Evolutionary conservation across 257 asterid species (phyloP), one percentile per base, ranked within the genome.

Genomic region (Solanum rostratum): DNA sequence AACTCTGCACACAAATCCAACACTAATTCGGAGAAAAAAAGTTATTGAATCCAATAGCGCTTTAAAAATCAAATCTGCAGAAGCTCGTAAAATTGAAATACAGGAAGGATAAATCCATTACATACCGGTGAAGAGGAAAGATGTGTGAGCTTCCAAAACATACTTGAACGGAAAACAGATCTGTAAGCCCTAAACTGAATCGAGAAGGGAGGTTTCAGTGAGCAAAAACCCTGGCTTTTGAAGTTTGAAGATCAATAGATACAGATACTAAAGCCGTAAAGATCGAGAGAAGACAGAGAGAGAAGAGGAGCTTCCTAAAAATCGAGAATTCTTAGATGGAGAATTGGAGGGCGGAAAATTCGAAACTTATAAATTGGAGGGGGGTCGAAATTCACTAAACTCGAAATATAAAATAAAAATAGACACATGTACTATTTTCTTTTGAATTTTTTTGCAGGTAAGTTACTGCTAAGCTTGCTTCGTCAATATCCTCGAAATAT

Each of bases 141-240:
- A 84, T 98, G 79, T 43, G 98, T 87, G 84, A 97, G 95, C 93
- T 97, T 95, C 99, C 99, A 97, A 85, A 97, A 97, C 99, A 97
- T 97, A 10, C 39, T 84, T 88, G 82, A 50, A 78, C 39, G 63
- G 5, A 82, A 86, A 80, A 78, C 37, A 91, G 97, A 94, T 93
- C 96, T 89, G 93, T 54, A 85, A 90, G 88, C 87, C 91, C 91
- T 84, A 84, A 88, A 89, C 29, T 78, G 82, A 78, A 78, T 78
- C 46, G 79, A 73, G n/a, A 29, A 43, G 12, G 6, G 2, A 85
- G 80, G 81, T 79, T 90, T 60, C 33, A 29, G 82, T 83, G 54
- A 87, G 84, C 82, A 73, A 82, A 90, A 93, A 89, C 92, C 91
- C 92, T 85, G 87, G 86, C 45, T 81, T 41, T 73, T 83, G 87